Evolutionary conservation across 345 rosid species (phyloP), one percentile per base, ranked within the genome.

Genomic region (Syzygium grande): DNA sequence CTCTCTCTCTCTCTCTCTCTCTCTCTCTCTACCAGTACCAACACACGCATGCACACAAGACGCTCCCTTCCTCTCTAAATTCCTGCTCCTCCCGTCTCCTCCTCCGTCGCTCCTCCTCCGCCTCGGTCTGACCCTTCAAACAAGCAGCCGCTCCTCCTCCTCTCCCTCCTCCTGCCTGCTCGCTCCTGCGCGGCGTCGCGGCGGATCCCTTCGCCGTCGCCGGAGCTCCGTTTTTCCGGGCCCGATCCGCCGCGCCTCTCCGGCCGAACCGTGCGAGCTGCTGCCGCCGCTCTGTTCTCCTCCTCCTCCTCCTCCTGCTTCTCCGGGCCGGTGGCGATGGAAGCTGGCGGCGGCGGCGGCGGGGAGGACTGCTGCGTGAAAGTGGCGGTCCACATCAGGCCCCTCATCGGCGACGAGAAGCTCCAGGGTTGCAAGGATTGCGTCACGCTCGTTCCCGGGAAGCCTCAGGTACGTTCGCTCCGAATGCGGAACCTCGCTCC

Each of bases 351-450:
- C 14, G 85, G 85, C 88, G 85, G 84, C 90, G 41, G 93, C 55
- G 90, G 87, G 10, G 98, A 96, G 93, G 96, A 96, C 89, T 98
- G 99, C 55, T 98, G 97, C 80, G 99, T 98, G 41, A 98, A 97
- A 89, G 99, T 98, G 86, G 97, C 99, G 21, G 98, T 98, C 83
- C 99, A 98, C 84, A 89, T 98, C n/a, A 93, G 99, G 88, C 99
- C 99, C 23, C 97, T 98, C 85, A 96, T 98, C 89, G 97, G 94
- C 46, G 99, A 98, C 63, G 99, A 98, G 91, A 91, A 91, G 85
- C 92, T 96, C 84, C 98, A 96, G 89, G 99, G 99, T 4, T 98
- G 99, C 92, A 91, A 96, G 90, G 99, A 98, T 90, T 98, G 99
- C 80, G 98, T 98, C 92, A 91, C 96, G 88, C 96, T 97, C 80